Base-by-base conservation (phyloP, 306 rosid genomes). In the Quercus aquifolioides region DNA sequence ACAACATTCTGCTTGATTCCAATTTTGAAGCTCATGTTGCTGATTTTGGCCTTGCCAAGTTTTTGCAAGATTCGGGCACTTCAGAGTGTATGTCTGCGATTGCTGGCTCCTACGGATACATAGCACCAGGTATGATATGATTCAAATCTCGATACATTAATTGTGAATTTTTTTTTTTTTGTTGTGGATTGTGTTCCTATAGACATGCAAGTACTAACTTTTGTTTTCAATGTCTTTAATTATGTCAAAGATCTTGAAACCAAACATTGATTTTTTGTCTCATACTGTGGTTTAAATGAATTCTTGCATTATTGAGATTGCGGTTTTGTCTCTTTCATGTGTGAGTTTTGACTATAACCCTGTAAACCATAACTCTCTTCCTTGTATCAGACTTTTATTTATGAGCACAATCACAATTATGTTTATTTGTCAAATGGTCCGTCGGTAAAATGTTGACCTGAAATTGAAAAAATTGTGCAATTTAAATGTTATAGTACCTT, bases 31-130 rank as follows among this genome's bases (percentile, higher is more conserved):
- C 99, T 54, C 99, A 94, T 76, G 99, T 94, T 78, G 99, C 99
- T 77, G 99, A 94, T 87, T 94, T 94, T 68, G 99, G 99, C 69
- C 97, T 94, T 43, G 99, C 99, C 83, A 94, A 94, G 91, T 94
- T 94, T 80, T 88, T 94, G 59, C 99, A 94, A 85, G 99, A 94
- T 79, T 94, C 99, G 1, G 99, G 99, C 55, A 92, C 99, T 31
- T 94, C 99, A 5, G 99, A 94, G 74, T 94, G 97, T 89, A 94
- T 94, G 99, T 94, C 99, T 23, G 99, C 97, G 30, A 94, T 94
- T 85, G 99, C 99, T 55, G 99, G 99, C 71, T 94, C 99, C 57
- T 94, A 94, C 60, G 99, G 99, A 82, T 94, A 94, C 87, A 94
- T 92, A 62, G 99, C 99, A 55, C 99, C 99, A 81, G 99, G 99